phyloP scores from a whole-genome alignment of 768 basidiomycete genomes.

The Suillus spraguei region DNA sequence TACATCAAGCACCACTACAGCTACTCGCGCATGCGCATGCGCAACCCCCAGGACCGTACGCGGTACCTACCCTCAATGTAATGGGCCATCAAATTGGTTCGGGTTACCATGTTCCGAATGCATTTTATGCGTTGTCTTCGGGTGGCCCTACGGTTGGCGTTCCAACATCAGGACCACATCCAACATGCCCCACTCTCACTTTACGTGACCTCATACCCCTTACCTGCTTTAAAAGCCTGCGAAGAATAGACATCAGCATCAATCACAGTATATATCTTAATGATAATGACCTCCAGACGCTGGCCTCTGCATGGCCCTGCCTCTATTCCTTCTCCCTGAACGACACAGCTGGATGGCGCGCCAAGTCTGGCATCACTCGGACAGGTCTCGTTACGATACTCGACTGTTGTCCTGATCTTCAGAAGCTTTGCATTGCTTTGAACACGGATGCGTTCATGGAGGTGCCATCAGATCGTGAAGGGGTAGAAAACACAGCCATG shows the following conservation, averaged over 20 bases:
- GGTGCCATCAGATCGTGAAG: slow-evolving; percentile 2
- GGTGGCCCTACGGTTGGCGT: too few species aligned
- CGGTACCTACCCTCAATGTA: neutral
- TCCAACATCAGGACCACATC: neutral
- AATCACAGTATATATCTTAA: slow-evolving; percentile 4
- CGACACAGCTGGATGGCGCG: slow-evolving; percentile 1
- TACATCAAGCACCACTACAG: neutral
- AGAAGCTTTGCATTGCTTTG: slow-evolving; percentile 9
- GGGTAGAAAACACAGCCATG: slow-evolving; percentile 1
- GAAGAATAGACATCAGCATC: slow-evolving; percentile 7
- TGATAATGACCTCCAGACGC: neutral
- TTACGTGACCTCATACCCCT: slow-evolving; percentile 5
- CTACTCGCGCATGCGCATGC: neutral
- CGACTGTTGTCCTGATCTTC: slow-evolving; percentile 2
- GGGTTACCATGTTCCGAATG: neutral
- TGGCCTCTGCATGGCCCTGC: slow-evolving; percentile 6
- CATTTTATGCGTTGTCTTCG: neutral
- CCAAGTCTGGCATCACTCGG: slow-evolving; percentile 8
- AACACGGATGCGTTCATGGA: slow-evolving; percentile 3
- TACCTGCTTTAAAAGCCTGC: slow-evolving; percentile 3
- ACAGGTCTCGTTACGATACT: slow-evolving; percentile 6
- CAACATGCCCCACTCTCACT: neutral
- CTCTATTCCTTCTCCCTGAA: slow-evolving; percentile 10
- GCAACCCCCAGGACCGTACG: neutral
- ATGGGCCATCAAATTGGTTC: neutral